These are phyloP conservation scores for Aquilaria malaccensis DNA, from an alignment of 345 rosid species.

Conservation along the genomic window DNA sequence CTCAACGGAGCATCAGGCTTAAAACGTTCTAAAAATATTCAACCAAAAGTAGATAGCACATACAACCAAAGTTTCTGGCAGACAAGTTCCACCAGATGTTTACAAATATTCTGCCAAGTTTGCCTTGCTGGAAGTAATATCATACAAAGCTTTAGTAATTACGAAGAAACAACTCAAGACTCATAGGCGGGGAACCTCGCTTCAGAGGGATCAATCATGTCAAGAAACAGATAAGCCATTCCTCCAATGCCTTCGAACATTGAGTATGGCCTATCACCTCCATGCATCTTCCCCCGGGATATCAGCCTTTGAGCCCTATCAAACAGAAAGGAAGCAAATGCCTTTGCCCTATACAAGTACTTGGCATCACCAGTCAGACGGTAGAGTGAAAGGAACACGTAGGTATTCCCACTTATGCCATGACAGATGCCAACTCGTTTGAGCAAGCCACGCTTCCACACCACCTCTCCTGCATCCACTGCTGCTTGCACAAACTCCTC, in stretches of 20 bases:
- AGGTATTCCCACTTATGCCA: slow-evolving; percentile 63
- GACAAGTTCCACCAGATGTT: not conserved
- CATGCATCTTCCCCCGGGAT: slow-evolving; percentile 52
- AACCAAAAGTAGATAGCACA: too few species aligned
- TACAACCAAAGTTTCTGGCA: not conserved
- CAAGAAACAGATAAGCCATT: slow-evolving; percentile 53
- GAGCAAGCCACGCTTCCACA: slow-evolving; percentile 63
- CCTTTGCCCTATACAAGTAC: slow-evolving; percentile 52
- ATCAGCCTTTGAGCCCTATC: slow-evolving; percentile 43
- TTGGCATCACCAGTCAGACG: slow-evolving; percentile 36
- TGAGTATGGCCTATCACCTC: slow-evolving; percentile 57
- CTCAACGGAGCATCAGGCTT: not conserved
- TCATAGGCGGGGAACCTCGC: slow-evolving; percentile 65
- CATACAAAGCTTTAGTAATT: not conserved
- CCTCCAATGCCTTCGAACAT: slow-evolving; percentile 62
- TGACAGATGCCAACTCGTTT: slow-evolving; percentile 68
- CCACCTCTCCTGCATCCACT: slow-evolving; percentile 53
- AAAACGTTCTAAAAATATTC: not conserved
- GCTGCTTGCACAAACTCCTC: slow-evolving; percentile 59
- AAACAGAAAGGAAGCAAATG: slow-evolving; percentile 58
- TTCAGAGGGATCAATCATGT: slow-evolving; percentile 41
- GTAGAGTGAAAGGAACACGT: slow-evolving; percentile 49
- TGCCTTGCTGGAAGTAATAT: not conserved
- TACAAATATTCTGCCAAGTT: not conserved
- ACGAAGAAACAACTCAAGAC: slow-evolving; percentile 19